Conservation (phyloP, 1,284 basidiomycete genomes). For the Naganishia liquefaciens region DNA sequence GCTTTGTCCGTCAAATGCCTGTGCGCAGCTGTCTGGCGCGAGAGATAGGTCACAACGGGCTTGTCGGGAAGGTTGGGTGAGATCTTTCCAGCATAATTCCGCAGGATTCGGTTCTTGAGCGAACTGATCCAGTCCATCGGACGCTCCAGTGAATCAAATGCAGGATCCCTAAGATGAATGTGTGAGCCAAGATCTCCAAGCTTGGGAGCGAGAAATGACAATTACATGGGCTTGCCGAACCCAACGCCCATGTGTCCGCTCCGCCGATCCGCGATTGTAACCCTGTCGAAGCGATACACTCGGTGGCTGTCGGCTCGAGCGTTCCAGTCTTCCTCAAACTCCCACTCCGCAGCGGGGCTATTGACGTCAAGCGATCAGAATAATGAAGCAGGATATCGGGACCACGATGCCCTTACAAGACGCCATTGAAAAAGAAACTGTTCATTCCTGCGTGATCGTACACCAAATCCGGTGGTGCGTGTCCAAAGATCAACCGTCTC, state of each 20-base stretch:
- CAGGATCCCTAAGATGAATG: constrained; percentile 26
- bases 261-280: constrained; percentile 24
- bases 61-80: constrained; percentile 16
- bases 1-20: constrained; percentile 4
- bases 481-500: constrained; percentile 6
- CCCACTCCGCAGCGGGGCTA: constrained; percentile 15
- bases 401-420: background rate
- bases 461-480: background rate
- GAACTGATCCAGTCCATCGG: constrained; percentile 17
- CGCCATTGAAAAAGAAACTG: constrained; percentile 17
- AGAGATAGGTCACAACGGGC: constrained; percentile 30
- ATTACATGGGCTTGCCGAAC: constrained; percentile 14
- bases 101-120: constrained; percentile 10
- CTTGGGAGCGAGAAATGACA: background rate
- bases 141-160: constrained; percentile 4
- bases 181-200: no score
- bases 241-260: constrained; percentile 12
- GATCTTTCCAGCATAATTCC: constrained; percentile 13
- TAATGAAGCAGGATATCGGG: background rate
- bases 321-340: constrained; percentile 20
- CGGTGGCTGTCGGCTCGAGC: constrained; percentile 13
- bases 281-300: constrained; percentile 10
- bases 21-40: constrained; percentile 16
- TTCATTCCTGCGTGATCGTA: constrained; percentile 20
- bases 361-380: background rate